Percentiles rank a stretch among this genome's conserved stretches.
phyloP scores from a whole-genome alignment of 1,139 yeast genomes.

The Pichia sp. region DNA sequence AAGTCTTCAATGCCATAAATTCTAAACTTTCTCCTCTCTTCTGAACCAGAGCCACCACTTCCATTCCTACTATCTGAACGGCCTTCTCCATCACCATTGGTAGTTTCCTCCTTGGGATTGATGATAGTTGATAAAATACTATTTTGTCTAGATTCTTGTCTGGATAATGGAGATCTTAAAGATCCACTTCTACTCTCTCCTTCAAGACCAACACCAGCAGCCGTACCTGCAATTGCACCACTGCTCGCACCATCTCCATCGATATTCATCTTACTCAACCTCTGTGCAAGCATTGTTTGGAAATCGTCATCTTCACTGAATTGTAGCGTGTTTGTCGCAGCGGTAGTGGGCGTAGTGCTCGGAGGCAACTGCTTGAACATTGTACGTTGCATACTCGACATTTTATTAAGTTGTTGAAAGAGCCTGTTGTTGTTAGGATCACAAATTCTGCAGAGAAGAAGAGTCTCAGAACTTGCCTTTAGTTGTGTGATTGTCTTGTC shows the following conservation, averaged over 20 bases:
- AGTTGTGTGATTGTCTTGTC: no score
- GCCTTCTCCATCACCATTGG: slow-evolving; percentile 14
- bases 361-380: no score
- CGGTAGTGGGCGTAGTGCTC: no score
- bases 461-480: no score
- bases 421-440: no score
- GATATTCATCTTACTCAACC: slow-evolving; percentile 2
- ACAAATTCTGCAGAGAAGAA: no score
- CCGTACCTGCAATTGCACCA: no score
- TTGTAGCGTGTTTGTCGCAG: no score
- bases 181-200: slow-evolving; percentile 2
- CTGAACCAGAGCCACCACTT: not conserved
- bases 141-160: slow-evolving; percentile 24
- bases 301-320: slow-evolving; percentile 5
- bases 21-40: slow-evolving; percentile 5
- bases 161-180: slow-evolving; percentile 10
- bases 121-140: slow-evolving; percentile 21
- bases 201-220: no score
- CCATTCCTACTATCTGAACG: not conserved
- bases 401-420: no score
- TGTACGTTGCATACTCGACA: not conserved
- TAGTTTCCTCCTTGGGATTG: slow-evolving; percentile 7
- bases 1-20: slow-evolving; percentile 19
- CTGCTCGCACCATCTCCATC: not conserved
- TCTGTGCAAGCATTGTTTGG: slow-evolving; percentile 2